Evolutionary conservation across 2,329 filamentous ascomycete genomes (phyloP), one percentile per base, ranked within the genome.

Genomic region (Neonectria hederae): DNA sequence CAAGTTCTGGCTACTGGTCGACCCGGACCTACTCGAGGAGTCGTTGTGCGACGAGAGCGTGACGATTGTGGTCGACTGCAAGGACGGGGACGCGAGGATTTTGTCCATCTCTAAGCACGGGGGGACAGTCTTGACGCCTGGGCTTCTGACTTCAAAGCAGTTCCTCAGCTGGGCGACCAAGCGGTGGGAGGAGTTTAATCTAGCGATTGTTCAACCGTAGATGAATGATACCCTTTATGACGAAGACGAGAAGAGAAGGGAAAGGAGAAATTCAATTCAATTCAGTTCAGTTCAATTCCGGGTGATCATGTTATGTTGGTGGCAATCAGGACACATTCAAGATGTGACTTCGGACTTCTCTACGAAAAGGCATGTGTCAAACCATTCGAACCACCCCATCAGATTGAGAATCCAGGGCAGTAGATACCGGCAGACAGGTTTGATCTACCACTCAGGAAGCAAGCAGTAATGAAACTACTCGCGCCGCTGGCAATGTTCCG

Each of bases 1-100:
- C 68, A 84, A 83, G 74, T 84, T 83, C 75, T 97, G 94, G 93
- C 82, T 97, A 3, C 80, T 99, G 62, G 88, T 92, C 7, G 96
- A 99, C 80, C 93, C 93, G 2, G 96, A 99, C 80, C 87, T 89
- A 22, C 90, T 97, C 71, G 96, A 99, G 81, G 96, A 98, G 81
- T 87, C 86, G 9, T 80, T 97, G 46, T 97, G 93, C 75, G 84
- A 89, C 65, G 96, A 99, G 83, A 86, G 80, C n/a, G 83, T 96
- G n/a, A 94, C 90, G 3, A 82, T 97, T 35, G 89, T 96, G 53
- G 87, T 97, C n/a, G 91, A 95, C 75, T 82, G 82, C 63, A 80
- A 76, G 13, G 73, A 76, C n/a, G 85, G 82, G 1, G 80, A 83
- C 54, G 84, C 83, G 3, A 86, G 84, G 71, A 83, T 97, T 19